phyloP scores from a whole-genome alignment of 768 basidiomycete genomes.

The Crucibulum laeve region DNA sequence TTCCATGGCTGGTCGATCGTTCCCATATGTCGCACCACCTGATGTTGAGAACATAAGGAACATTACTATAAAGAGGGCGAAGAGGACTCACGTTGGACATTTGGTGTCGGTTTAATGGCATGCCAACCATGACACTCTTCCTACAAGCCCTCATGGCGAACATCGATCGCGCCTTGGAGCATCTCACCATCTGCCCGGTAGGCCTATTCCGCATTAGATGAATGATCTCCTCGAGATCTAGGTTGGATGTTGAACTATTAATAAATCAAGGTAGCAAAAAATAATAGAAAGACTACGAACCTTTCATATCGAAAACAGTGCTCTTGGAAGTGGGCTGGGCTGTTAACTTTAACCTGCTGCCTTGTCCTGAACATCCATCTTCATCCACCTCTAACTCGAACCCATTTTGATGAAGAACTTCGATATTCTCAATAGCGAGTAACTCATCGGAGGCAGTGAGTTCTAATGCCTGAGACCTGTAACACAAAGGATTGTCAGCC shows the following conservation, averaged over 20 bases:
- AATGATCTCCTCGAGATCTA: constrained; percentile 92
- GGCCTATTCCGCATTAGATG: constrained; percentile 79
- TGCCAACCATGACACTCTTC: constrained; percentile 96
- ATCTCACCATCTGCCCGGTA: constrained; percentile 80
- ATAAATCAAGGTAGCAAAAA: background rate
- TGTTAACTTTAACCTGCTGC: constrained; percentile 53
- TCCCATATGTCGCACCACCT: constrained; percentile 81
- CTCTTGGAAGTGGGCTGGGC: constrained; percentile 92
- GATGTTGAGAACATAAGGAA: constrained; percentile 4
- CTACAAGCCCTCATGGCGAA: constrained; percentile 95
- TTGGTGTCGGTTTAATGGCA: constrained; percentile 66
- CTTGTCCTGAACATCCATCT: constrained; percentile 30
- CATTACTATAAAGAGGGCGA: background rate
- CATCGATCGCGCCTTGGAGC: constrained; percentile 91
- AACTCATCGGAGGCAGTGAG: constrained; percentile 89
- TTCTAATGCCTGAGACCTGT: constrained; percentile 73
- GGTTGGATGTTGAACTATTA: background rate
- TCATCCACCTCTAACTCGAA: constrained; percentile 74
- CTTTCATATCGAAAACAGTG: constrained; percentile 86
- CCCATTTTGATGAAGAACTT: constrained; percentile 82
- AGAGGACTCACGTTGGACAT: constrained; percentile 71
- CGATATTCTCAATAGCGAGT: constrained; percentile 79
- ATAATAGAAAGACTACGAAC: constrained; percentile 30
- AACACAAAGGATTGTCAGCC: background rate
- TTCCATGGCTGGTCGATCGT: constrained; percentile 86